These are phyloP conservation scores for Coemansia sp. DNA, from an alignment of 192 early-diverging fungal genomes.

Conservation along the genomic window DNA sequence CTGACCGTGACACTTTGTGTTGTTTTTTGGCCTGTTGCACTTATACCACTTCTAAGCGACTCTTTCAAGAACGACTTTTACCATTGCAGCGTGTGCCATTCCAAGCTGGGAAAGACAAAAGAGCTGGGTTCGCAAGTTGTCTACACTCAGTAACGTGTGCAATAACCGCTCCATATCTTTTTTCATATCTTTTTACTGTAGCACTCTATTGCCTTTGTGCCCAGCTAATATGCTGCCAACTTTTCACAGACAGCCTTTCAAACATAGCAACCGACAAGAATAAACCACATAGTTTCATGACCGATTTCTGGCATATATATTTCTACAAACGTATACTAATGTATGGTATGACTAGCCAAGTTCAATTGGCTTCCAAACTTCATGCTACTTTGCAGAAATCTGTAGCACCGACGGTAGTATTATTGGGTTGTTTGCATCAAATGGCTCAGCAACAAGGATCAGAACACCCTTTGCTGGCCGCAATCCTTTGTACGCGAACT, in stretches of 20 bases:
- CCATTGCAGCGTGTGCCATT: constrained; percentile 1
- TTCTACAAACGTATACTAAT: too few relatives aligned
- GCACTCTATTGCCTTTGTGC: too few relatives aligned
- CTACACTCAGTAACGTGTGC: too few relatives aligned
- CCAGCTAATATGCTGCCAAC: too few relatives aligned
- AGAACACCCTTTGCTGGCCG: constrained; percentile 19
- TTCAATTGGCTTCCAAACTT: too few relatives aligned
- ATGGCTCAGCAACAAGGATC: constrained; percentile 47
- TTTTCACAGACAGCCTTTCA: too few relatives aligned
- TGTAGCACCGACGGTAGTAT: constrained; percentile 18
- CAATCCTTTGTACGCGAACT: constrained; percentile 38
- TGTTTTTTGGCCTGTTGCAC: constrained; percentile 2
- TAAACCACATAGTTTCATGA: too few relatives aligned
- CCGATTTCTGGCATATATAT: too few relatives aligned
- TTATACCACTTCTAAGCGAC: neutral
- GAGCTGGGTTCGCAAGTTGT: neutral
- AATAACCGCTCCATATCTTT: too few relatives aligned
- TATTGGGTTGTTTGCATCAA: constrained; percentile 45
- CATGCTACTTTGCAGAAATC: neutral
- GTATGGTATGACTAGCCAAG: too few relatives aligned
- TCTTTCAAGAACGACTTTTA: neutral
- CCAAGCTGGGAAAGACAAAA: neutral
- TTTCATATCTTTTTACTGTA: too few relatives aligned
- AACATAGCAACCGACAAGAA: too few relatives aligned
- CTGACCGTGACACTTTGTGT: constrained; percentile 1